A percentile compares a stretch with the other conserved stretches of the same genome.
phyloP scores from a whole-genome alignment of 1,284 basidiomycete genomes.

The Trametes hirsuta region DNA sequence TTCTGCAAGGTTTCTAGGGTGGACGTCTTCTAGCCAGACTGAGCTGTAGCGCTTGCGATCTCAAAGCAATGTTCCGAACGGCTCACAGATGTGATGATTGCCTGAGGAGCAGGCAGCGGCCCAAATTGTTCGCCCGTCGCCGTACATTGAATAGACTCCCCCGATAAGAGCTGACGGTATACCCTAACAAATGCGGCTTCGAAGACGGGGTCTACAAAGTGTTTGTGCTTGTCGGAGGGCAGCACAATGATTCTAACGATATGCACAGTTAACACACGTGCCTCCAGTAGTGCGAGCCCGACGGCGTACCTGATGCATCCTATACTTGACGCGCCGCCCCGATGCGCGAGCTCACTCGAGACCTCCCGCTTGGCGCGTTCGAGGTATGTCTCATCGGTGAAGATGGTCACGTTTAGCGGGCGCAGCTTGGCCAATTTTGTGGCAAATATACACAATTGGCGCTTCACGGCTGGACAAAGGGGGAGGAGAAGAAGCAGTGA shows the following conservation, averaged over 20 bases:
- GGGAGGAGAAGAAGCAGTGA: neutral
- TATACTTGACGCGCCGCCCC: neutral
- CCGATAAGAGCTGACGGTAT: conserved; percentile 5
- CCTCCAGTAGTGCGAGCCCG: neutral
- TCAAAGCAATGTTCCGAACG: neutral
- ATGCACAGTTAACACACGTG: too few species aligned
- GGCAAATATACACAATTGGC: conserved; percentile 14
- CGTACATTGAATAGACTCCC: conserved; percentile 2
- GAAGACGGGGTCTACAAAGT: conserved; percentile 9
- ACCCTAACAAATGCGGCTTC: conserved; percentile 2
- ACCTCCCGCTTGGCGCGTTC: conserved; percentile 13
- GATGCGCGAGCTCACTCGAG: conserved; percentile 6
- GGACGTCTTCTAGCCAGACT: conserved; percentile 2
- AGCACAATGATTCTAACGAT: conserved; percentile 1
- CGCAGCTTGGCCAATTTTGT: conserved; percentile 1
- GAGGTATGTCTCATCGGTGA: neutral
- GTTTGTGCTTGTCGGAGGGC: neutral
- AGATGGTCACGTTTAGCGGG: conserved; percentile 5
- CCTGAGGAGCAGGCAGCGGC: conserved; percentile 6
- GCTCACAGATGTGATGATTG: conserved; percentile 12
- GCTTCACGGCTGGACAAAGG: conserved; percentile 3
- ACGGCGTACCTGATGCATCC: neutral
- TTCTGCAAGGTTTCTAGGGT: neutral
- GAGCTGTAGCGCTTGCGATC: neutral
- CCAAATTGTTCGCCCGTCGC: conserved; percentile 2